Conservation (phyloP, 1,284 basidiomycete genomes). For the Rugosomyces carneus region DNA sequence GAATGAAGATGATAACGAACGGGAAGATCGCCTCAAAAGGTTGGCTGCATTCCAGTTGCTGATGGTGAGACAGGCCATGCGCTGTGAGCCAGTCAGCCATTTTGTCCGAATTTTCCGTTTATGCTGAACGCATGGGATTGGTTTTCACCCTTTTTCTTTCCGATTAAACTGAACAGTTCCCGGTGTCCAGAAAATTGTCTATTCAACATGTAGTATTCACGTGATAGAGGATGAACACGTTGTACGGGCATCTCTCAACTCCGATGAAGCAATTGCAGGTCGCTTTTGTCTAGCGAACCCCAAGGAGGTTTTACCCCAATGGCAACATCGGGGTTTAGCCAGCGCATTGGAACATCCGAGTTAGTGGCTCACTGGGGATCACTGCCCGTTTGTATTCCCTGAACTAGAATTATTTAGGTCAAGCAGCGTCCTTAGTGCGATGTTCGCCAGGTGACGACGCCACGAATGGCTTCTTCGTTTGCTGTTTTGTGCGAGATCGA, state of each 20-base stretch:
- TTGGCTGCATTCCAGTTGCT: conserved; percentile 85
- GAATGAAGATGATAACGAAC: conserved; percentile 45
- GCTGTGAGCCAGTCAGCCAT: conserved; percentile 49
- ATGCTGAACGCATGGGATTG: conserved; percentile 11
- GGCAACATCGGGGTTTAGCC: conserved; percentile 71
- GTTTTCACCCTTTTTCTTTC: conserved; percentile 9
- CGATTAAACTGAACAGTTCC: conserved; percentile 43
- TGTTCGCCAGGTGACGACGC: conserved; percentile 81
- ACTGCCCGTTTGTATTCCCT: neutral
- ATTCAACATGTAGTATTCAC: conserved; percentile 95
- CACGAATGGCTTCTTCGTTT: conserved; percentile 94
- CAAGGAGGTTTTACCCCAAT: conserved; percentile 64
- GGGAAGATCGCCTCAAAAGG: conserved; percentile 70
- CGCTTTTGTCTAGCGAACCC: conserved; percentile 66
- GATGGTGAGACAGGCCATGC: conserved; percentile 95
- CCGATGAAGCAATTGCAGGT: conserved; percentile 54
- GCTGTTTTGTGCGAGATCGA: conserved; percentile 61
- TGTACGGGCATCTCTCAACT: conserved; percentile 59
- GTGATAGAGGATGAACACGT: conserved; percentile 84
- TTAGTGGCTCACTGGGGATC: conserved; percentile 19
- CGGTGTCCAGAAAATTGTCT: conserved; percentile 77
- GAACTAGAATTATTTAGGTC: conserved; percentile 29
- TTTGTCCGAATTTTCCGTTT: conserved; percentile 5
- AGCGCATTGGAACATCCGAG: conserved; percentile 53
- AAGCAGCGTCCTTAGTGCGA: conserved; percentile 71